A percentile compares a stretch with the other conserved stretches of the same genome.
phyloP scores from a whole-genome alignment of 2,329 filamentous ascomycete genomes.

The Neoarthrinium moseri region DNA sequence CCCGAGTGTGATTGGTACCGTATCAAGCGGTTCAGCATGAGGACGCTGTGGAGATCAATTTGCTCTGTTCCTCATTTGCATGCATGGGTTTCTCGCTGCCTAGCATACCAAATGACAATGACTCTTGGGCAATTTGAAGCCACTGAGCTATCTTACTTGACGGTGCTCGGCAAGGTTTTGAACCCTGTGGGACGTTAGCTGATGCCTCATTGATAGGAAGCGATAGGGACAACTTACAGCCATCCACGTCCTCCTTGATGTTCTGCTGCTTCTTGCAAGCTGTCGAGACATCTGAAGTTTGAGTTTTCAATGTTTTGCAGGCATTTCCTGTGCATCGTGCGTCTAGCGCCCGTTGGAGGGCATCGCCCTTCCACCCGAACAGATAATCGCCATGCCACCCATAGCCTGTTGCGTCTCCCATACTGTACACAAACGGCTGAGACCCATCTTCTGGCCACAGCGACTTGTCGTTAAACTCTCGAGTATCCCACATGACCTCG shows the following conservation, averaged over 20 bases:
- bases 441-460: conserved; percentile 33
- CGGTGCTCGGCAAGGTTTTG: no score
- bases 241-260: neutral
- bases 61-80: no score
- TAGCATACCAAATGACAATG: no score
- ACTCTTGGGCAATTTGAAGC: no score
- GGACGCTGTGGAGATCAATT: no score
- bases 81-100: no score
- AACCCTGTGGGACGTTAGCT: no score
- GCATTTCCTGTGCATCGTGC: conserved; percentile 7
- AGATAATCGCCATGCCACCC: conserved; percentile 36
- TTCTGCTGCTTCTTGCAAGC: neutral
- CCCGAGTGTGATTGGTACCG: no score
- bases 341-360: conserved; percentile 33
- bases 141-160: no score
- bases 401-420: conserved; percentile 32
- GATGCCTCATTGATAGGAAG: no score
- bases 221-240: no score
- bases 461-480: conserved; percentile 29
- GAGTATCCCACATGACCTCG: conserved; percentile 39
- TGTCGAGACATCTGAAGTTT: neutral
- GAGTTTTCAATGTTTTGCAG: neutral
- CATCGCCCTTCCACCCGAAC: conserved; percentile 36
- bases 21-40: no score
- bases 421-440: conserved; percentile 27